Evolutionary conservation across 2,329 filamentous ascomycete species (phyloP), one percentile per base, ranked within the genome.

Genomic region (Fusarium sterilihyphosum): DNA sequence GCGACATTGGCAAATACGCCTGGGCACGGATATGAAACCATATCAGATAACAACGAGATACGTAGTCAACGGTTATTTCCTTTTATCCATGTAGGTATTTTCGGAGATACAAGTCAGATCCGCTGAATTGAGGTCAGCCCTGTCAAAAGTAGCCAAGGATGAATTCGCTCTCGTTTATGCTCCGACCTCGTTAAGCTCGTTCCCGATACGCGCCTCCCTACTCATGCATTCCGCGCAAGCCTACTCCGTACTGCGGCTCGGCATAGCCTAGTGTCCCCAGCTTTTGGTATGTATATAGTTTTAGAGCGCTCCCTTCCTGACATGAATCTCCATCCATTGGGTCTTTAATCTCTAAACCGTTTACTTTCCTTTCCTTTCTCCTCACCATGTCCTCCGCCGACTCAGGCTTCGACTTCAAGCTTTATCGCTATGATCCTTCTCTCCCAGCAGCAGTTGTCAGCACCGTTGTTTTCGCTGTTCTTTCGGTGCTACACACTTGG

Each of bases 351-450:
- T 24, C 22, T 33, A 18, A n/a, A 16, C 38, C 3, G 5, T 18
- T 31, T 3, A 5, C 0, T n/a, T 35, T 10, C 18, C 1, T n/a
- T 35, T 10, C 22, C 6, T 3, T 50, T 12, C 8, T 7, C 7
- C 8, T 22, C 49, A 37, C 3, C 33, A 68, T 68, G 33, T 35
- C 33, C 33, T 35, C 33, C 8, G 1, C 33, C 16, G 33, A 35
- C 33, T 35, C 33, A 35, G 40, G 11, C 4, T 68, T 68, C 2
- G 64, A 68, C 46, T 68, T 68, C 11, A 43, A 68, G 35, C 65
- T 67, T 10, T 67, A 67, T 24, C 65, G 65, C 13, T 67, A 67
- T 17, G 18, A 47, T 11, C 65, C 65, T 9, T 68, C 64, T 8
- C 18, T 68, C 0, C 18, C 65, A 18, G 65, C 65, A 13, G 65